Percentiles rank a stretch among this genome's conserved stretches.
These are phyloP conservation scores for Xylaria grammica DNA, from an alignment of 495 filamentous ascomycete genomes.

Conservation along the genomic window DNA sequence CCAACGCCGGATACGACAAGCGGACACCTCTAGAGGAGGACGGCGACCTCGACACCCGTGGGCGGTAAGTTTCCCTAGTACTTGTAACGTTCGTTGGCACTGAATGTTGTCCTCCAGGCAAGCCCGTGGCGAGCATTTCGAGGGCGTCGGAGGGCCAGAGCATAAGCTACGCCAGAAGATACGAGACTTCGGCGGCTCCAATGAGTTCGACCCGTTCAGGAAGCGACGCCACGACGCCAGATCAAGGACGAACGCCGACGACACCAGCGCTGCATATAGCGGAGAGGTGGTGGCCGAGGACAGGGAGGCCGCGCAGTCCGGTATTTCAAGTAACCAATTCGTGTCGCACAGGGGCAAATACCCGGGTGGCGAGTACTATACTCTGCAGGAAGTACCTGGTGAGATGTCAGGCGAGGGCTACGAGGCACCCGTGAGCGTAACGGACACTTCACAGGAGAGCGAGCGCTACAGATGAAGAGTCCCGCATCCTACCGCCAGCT, in stretches of 20 bases:
- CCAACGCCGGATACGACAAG: conserved; percentile 42
- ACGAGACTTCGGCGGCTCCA: conserved; percentile 33
- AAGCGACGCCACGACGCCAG: conserved; percentile 17
- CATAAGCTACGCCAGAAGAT: conserved; percentile 39
- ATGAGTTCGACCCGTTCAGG: conserved; percentile 24
- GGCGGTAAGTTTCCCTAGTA: conserved; percentile 33
- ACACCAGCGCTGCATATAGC: not conserved
- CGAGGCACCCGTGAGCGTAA: conserved; percentile 34
- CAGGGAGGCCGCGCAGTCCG: conserved; percentile 29
- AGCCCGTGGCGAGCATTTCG: conserved; percentile 39
- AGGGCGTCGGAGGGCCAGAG: conserved; percentile 40
- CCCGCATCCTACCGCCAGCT: not conserved
- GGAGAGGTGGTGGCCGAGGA: conserved; percentile 28
- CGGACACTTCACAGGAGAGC: conserved; percentile 32
- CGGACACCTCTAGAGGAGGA: conserved; percentile 46
- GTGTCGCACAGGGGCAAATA: conserved; percentile 28
- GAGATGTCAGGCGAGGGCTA: conserved; percentile 39
- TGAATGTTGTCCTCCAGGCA: conserved; percentile 24
- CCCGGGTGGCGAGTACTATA: conserved; percentile 35
- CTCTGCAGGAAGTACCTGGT: conserved; percentile 31
- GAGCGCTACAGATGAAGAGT: conserved; percentile 22
- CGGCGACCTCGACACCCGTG: conserved; percentile 42
- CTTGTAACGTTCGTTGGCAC: not conserved
- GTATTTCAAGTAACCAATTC: conserved; percentile 21
- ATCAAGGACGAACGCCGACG: conserved; percentile 11